Base-by-base conservation (phyloP, 345 rosid genomes). In the Cardamine resedifolia region DNA sequence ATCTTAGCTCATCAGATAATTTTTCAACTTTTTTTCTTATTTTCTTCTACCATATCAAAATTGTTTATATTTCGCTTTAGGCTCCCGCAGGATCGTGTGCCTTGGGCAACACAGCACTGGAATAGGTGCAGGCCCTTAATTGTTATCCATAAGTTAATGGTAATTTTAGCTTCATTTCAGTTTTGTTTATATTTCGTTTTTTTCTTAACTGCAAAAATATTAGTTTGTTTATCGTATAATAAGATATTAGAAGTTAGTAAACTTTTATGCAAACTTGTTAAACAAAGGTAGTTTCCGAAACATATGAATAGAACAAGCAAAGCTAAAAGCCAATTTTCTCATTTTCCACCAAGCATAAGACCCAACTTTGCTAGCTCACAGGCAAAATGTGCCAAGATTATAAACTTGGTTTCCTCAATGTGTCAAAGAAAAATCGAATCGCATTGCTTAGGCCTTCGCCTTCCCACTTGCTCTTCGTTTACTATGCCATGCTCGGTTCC, bases 391-490 rank as follows among this genome's bases (percentile, higher is more conserved):
- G 51, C 50, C 63, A 52, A 41, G 58, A 62, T 61, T 61, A 41
- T 61, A 4, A 61, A 55, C 21, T 33, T 58, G 67, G 53, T 49
- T 58, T 34, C 21, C 47, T 26, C 14, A 55, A 23, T 56, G 18
- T 47, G 12, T 34, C 34, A 10, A 47, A 53, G 38, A 18, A 12
- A n/a, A 57, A 44, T 8, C 57, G 33, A 65, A 55, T 21, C 4
- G 4, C 66, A 57, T 57, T 50, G 16, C 57, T 77, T 86, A 90
- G 14, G 87, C 90, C 80, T 84, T 88, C 71, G 85, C 77, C 86
- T 93, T 88, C 76, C 89, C 75, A 23, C 87, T 83, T 68, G 82
- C 81, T 57, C 85, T 85, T 26, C 93, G 90, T 70, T 84, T 92
- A 51, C 71, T 69, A 39, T 76, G 85, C 96, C 89, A 92, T 19